Conservation (phyloP, 148 eudicot species). For the Fagopyrum tataricum region DNA sequence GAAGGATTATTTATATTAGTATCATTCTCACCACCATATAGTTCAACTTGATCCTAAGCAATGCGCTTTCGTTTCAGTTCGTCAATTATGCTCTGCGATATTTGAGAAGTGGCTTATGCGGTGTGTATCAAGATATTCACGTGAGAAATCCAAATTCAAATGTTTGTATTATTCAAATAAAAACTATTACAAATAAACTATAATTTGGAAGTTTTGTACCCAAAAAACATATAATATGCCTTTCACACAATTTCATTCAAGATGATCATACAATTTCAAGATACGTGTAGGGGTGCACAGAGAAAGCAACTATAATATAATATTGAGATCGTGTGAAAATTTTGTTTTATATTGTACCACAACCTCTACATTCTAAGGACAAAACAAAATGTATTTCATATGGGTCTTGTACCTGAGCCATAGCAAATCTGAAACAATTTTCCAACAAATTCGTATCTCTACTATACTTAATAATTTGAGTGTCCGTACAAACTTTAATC, state of each 20-base stretch:
- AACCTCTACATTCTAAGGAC: background rate
- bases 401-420: background rate
- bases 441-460: conserved; percentile 15
- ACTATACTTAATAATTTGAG: too few species aligned
- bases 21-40: conserved; percentile 25
- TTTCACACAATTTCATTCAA: too few species aligned
- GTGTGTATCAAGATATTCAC: conserved; percentile 65
- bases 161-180: too few species aligned
- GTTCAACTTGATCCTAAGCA: conserved; percentile 35
- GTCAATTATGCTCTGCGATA: conserved; percentile 11
- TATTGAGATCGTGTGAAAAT: too few species aligned
- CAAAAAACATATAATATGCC: too few species aligned
- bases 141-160: conserved; percentile 15
- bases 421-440: background rate
- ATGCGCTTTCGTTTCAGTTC: too few species aligned
- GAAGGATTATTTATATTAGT: too few species aligned
- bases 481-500: too few species aligned
- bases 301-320: too few species aligned
- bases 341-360: background rate
- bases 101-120: conserved; percentile 25
- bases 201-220: too few species aligned
- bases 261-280: too few species aligned
- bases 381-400: background rate
- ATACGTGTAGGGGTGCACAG: background rate
- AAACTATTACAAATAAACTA: too few species aligned